Conservation (phyloP, 495 filamentous ascomycete genomes). For the Friedmanniomyces simplex region DNA sequence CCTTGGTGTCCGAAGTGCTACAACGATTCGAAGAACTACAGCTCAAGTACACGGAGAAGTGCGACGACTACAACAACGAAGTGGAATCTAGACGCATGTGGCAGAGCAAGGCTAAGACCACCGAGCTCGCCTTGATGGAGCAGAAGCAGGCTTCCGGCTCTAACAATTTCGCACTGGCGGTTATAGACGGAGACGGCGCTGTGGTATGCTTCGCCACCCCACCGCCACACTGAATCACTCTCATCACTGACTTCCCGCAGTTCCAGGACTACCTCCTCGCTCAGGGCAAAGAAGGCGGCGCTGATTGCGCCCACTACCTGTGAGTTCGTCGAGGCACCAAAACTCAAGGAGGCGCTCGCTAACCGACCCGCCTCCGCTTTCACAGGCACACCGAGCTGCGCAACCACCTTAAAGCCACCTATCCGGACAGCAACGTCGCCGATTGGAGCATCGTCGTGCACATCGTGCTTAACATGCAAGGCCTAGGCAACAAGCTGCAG, state of each 20-base stretch:
- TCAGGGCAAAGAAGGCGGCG: conserved; percentile 28
- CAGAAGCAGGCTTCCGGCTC: conserved; percentile 18
- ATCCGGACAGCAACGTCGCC: conserved; percentile 18
- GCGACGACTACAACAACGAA: conserved; percentile 26
- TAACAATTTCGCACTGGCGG: conserved; percentile 29
- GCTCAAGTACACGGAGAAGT: conserved; percentile 21
- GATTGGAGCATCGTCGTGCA: conserved; percentile 30
- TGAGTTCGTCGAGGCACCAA: background rate
- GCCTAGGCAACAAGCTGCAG: conserved; percentile 26
- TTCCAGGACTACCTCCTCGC: conserved; percentile 29
- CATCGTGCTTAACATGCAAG: conserved; percentile 30
- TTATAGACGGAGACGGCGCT: conserved; percentile 35
- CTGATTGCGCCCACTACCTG: conserved; percentile 31
- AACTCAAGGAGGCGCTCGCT: background rate
- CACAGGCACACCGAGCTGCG: conserved; percentile 21
- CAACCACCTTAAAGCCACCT: conserved; percentile 22
- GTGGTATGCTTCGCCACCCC: conserved; percentile 19
- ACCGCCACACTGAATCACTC: background rate
- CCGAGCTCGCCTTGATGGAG: conserved; percentile 15
- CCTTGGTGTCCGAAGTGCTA: conserved; percentile 8
- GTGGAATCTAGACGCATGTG: conserved; percentile 20
- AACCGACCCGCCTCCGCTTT: background rate
- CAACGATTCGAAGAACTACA: conserved; percentile 4
- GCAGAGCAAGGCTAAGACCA: conserved; percentile 17
- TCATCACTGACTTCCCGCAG: conserved; percentile 10